phyloP scores from a whole-genome alignment of 1,284 basidiomycete species.

The Crucibulum cyathiforme region DNA sequence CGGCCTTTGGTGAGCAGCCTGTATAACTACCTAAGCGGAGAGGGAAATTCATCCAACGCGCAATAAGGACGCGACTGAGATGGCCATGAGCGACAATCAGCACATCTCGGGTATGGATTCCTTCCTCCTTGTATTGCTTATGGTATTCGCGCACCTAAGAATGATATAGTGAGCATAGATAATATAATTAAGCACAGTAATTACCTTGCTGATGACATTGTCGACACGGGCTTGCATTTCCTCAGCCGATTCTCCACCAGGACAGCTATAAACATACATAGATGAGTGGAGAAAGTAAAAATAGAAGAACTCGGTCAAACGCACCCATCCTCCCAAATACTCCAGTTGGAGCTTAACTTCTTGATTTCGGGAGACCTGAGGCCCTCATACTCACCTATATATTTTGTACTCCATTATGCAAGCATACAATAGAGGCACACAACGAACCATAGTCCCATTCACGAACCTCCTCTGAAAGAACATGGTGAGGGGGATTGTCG shows the following conservation, averaged over 20 bases:
- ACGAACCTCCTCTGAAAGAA: constrained; percentile 68
- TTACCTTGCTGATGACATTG: constrained; percentile 70
- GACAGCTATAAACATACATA: constrained; percentile 60
- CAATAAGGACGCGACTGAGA: constrained; percentile 84
- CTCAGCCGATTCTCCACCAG: constrained; percentile 82
- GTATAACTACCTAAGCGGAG: constrained; percentile 61
- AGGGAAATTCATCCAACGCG: constrained; percentile 79
- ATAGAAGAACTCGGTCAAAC: constrained; percentile 10
- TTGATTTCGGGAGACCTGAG: constrained; percentile 78
- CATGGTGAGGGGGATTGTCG: constrained; percentile 53
- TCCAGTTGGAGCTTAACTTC: constrained; percentile 70
- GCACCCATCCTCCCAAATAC: constrained; percentile 84
- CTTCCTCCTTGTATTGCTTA: constrained; percentile 70
- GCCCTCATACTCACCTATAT: constrained; percentile 81
- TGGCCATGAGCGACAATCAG: constrained; percentile 83
- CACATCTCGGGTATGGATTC: constrained; percentile 70
- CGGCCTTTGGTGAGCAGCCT: neutral
- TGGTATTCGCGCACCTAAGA: constrained; percentile 78
- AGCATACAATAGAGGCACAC: neutral
- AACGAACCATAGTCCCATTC: constrained; percentile 85
- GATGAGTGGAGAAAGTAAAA: neutral
- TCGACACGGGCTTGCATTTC: constrained; percentile 86
- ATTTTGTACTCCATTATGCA: neutral
- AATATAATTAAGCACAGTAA: constrained; percentile 1
- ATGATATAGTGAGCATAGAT: neutral